Evolutionary conservation across 2,329 filamentous ascomycete genomes (phyloP).

Genomic region (Bipolaris gigantea): DNA sequence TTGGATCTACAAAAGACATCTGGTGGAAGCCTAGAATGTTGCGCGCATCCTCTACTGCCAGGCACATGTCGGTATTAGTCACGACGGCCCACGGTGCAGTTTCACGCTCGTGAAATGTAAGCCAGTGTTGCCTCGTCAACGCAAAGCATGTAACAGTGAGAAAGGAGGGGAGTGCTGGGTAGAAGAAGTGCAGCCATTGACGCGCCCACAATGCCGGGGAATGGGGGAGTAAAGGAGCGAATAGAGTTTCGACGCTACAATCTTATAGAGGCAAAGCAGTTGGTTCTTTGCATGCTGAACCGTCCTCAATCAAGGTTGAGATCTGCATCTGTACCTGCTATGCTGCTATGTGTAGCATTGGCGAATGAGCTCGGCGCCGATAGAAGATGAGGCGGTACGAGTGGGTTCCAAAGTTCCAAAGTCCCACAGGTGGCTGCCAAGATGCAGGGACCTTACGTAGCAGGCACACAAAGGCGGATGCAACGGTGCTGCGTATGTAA

Average conservation of each 20-base stretch:
- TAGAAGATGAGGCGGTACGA: slow-evolving; percentile 6
- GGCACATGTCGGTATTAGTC: background rate
- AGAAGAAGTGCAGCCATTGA: background rate
- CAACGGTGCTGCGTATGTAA: slow-evolving; percentile 17
- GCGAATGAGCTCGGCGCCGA: slow-evolving; percentile 8
- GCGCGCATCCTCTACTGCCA: background rate
- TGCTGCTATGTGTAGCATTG: slow-evolving; percentile 5
- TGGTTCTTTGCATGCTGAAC: background rate
- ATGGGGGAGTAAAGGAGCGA: background rate
- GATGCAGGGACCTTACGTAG: slow-evolving; percentile 23
- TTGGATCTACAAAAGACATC: background rate
- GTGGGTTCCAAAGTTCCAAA: slow-evolving; percentile 4
- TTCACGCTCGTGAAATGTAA: background rate
- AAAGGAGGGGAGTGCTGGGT: background rate
- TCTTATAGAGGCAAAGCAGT: background rate
- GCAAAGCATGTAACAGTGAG: background rate
- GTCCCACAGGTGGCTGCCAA: slow-evolving; percentile 19
- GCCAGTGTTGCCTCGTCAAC: background rate
- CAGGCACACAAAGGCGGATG: slow-evolving; percentile 24
- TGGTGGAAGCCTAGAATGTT: background rate
- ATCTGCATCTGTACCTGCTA: background rate
- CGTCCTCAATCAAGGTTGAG: background rate
- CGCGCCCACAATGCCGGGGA: background rate
- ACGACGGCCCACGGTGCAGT: background rate
- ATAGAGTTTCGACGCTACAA: background rate